Percentiles rank a stretch among this genome's conserved stretches.
Evolutionary conservation across 2,329 filamentous ascomycete species (phyloP).

Genomic region (Didymella lethalis): DNA sequence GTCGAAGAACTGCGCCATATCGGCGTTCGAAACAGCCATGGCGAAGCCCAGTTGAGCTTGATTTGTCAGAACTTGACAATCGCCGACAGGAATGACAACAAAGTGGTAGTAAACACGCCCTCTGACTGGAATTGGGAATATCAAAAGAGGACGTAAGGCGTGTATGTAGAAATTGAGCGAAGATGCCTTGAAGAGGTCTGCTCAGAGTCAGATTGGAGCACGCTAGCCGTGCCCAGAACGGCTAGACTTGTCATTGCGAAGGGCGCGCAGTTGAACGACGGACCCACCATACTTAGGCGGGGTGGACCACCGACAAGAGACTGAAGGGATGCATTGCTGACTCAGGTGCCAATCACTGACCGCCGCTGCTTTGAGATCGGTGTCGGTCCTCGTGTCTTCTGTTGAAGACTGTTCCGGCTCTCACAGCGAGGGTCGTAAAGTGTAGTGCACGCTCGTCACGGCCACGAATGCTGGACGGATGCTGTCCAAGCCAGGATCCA

Average conservation of each 20-base stretch:
- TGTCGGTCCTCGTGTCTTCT: background rate
- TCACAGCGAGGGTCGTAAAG: background rate
- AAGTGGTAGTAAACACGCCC: constrained; percentile 29
- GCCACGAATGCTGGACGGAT: background rate
- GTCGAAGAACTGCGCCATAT: constrained; percentile 51
- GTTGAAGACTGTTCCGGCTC: background rate
- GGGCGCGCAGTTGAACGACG: constrained; percentile 17
- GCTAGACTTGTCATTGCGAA: constrained; percentile 20
- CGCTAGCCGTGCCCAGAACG: constrained; percentile 9
- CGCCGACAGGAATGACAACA: background rate
- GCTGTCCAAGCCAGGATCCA: background rate
- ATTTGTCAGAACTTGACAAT: constrained; percentile 10
- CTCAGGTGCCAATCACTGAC: constrained; percentile 2
- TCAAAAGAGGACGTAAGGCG: constrained; percentile 32
- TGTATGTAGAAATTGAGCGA: constrained; percentile 24
- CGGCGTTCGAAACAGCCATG: constrained; percentile 43
- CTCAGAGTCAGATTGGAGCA: constrained; percentile 21
- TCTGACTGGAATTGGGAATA: constrained; percentile 9
- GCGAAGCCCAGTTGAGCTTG: constrained; percentile 8
- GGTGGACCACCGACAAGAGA: constrained; percentile 7
- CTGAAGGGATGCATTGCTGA: constrained; percentile 9
- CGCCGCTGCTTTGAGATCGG: background rate
- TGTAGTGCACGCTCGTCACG: background rate
- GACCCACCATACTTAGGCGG: constrained; percentile 17
- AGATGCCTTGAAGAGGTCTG: constrained; percentile 17